Percentiles rank a stretch among this genome's conserved stretches.
Evolutionary conservation across 164 flowering plant species (phyloP).

Genomic region (Aristolochia fimbriata): DNA sequence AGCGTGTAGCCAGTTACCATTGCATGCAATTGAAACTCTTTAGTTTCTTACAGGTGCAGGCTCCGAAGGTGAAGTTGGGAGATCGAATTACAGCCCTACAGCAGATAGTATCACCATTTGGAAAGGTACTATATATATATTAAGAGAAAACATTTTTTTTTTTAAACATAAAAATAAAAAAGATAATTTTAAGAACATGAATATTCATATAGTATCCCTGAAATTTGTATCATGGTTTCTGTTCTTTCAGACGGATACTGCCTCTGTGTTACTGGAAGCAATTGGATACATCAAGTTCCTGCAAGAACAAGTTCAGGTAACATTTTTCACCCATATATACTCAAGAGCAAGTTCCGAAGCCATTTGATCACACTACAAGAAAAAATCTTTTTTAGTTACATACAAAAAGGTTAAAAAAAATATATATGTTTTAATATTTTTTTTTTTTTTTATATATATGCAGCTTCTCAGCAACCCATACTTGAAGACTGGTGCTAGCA

Average conservation of each 20-base stretch:
- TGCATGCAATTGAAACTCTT: no score
- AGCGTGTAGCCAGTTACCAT: no score
- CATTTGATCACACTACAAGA: no score
- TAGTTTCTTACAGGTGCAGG: constrained; percentile 20
- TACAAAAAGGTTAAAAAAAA: no score
- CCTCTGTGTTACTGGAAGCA: constrained; percentile 61
- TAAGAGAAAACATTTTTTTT: neutral
- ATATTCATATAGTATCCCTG: no score
- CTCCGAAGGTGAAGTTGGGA: constrained; percentile 50
- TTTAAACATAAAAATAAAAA: neutral
- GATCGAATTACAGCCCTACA: constrained; percentile 65
- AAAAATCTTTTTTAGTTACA: no score
- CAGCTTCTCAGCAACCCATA: constrained; percentile 58
- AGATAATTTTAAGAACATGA: no score
- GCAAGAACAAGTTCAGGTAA: constrained; percentile 69
- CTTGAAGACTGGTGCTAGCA: constrained; percentile 39
- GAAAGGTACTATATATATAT: no score
- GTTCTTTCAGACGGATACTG: constrained; percentile 10
- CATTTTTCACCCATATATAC: no score
- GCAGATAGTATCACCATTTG: constrained; percentile 77
- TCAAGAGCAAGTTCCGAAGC: no score
- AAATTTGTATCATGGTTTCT: neutral
- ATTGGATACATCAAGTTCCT: constrained; percentile 48
- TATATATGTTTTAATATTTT: neutral
- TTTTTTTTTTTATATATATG: constrained; percentile 3